Percentiles rank a stretch among this genome's conserved stretches.
phyloP scores from a whole-genome alignment of 345 rosid genomes.

The Gossypium anomalum region DNA sequence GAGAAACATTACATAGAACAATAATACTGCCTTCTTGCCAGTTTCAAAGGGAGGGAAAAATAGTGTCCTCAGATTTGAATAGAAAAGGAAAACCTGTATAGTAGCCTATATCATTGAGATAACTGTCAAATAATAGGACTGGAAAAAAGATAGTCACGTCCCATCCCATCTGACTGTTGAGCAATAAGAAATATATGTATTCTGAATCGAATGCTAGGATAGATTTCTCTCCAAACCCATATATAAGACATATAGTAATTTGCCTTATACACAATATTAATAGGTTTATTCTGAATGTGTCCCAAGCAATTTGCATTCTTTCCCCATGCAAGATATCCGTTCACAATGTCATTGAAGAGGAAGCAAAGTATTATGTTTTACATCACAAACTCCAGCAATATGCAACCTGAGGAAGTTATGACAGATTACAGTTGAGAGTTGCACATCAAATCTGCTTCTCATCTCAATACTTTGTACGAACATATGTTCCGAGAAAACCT shows the following conservation, averaged over 20 bases:
- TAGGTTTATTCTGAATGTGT: slow-evolving; percentile 28
- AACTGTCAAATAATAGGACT: slow-evolving; percentile 33
- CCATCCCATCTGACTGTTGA: slow-evolving; percentile 35
- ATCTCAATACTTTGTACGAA: slow-evolving; percentile 33
- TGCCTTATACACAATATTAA: slow-evolving; percentile 20
- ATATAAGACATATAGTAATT: slow-evolving; percentile 26
- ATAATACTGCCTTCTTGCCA: slow-evolving; percentile 52
- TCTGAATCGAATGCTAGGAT: slow-evolving; percentile 18
- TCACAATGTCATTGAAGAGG: slow-evolving; percentile 27
- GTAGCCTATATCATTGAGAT: slow-evolving; percentile 32
- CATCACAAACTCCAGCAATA: slow-evolving; percentile 26
- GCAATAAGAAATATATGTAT: slow-evolving; percentile 41
- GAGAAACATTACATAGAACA: slow-evolving; percentile 47
- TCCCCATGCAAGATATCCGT: slow-evolving; percentile 34
- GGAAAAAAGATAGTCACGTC: slow-evolving; percentile 30
- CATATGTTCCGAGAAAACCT: slow-evolving; percentile 27
- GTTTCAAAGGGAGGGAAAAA: slow-evolving; percentile 44
- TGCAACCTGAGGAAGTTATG: slow-evolving; percentile 23
- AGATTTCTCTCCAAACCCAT: slow-evolving; percentile 36
- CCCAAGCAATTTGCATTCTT: slow-evolving; percentile 27
- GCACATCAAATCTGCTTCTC: slow-evolving; percentile 26
- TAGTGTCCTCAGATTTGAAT: slow-evolving; percentile 40
- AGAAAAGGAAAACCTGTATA: slow-evolving; percentile 37
- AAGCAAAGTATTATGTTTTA: slow-evolving; percentile 21
- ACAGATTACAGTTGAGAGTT: slow-evolving; percentile 23